phyloP scores from a whole-genome alignment of 306 rosid genomes.

The Gastrolobium villosum region DNA sequence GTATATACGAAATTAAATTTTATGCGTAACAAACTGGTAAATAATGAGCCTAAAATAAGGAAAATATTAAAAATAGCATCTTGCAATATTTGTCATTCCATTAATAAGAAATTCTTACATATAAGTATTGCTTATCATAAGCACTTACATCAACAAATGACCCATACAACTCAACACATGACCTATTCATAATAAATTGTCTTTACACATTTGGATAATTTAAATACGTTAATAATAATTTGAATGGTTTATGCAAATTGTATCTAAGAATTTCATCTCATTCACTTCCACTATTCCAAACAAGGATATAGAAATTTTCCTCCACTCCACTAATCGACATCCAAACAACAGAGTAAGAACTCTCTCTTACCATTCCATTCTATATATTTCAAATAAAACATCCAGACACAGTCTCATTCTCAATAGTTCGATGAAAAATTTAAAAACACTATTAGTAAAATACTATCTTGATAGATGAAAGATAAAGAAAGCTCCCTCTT shows the following conservation, averaged over 20 bases:
- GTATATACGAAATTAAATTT: not conserved
- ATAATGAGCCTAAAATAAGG: not conserved
- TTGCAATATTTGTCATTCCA: not conserved
- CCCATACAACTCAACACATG: not conserved
- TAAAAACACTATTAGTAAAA: not conserved
- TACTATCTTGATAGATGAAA: not conserved
- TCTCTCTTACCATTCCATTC: not conserved
- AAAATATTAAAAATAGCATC: not conserved
- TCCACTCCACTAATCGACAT: not conserved
- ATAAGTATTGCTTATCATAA: not conserved
- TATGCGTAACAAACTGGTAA: not conserved
- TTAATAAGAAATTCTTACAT: not conserved
- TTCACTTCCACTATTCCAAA: not conserved
- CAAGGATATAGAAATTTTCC: not conserved
- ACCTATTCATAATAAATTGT: not conserved
- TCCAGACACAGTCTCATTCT: not conserved
- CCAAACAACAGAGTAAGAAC: not conserved
- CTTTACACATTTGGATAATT: not conserved
- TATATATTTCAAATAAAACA: not conserved
- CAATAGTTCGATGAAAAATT: not conserved
- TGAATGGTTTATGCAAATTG: too few species aligned
- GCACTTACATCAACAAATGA: not conserved
- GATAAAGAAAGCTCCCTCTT: not conserved
- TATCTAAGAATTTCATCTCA: not conserved
- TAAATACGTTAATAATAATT: too few species aligned